Percentiles rank a stretch among this genome's conserved stretches.
Conservation (phyloP, 768 basidiomycete genomes). For the Exidia glandulosa region DNA sequence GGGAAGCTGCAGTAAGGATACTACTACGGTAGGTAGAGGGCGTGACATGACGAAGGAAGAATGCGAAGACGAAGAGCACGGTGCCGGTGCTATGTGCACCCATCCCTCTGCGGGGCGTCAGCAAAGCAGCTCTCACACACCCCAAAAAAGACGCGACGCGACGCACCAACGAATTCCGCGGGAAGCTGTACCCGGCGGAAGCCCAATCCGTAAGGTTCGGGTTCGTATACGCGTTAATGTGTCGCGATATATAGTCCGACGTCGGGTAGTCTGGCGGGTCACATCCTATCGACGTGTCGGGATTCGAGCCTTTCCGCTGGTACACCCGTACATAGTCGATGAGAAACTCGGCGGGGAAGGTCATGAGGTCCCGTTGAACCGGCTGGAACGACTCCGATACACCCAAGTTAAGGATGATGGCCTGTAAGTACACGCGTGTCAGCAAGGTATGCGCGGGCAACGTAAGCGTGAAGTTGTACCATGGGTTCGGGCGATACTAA, state of each 20-base stretch:
- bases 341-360: conserved; percentile 23
- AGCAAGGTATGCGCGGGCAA: conserved; percentile 9
- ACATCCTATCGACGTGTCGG: conserved; percentile 21
- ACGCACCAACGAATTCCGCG: background rate
- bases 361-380: conserved; percentile 20
- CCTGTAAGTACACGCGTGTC: background rate
- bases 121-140: background rate
- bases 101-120: background rate
- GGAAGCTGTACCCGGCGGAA: background rate
- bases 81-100: background rate
- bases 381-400: conserved; percentile 24
- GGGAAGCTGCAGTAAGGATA: background rate
- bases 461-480: conserved; percentile 17
- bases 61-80: background rate
- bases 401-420: conserved; percentile 2
- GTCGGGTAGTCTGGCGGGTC: conserved; percentile 23
- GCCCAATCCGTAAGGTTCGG: conserved; percentile 82
- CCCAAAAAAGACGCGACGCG: background rate
- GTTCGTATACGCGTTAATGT: conserved; percentile 56
- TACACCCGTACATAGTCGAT: conserved; percentile 34
- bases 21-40: background rate
- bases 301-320: conserved; percentile 28
- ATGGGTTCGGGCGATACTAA: conserved; percentile 26
- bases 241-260: conserved; percentile 13
- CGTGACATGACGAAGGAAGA: too few relatives aligned